Evolutionary conservation across 2,329 filamentous ascomycete genomes (phyloP).

Genomic region (Coleophoma crateriformis): DNA sequence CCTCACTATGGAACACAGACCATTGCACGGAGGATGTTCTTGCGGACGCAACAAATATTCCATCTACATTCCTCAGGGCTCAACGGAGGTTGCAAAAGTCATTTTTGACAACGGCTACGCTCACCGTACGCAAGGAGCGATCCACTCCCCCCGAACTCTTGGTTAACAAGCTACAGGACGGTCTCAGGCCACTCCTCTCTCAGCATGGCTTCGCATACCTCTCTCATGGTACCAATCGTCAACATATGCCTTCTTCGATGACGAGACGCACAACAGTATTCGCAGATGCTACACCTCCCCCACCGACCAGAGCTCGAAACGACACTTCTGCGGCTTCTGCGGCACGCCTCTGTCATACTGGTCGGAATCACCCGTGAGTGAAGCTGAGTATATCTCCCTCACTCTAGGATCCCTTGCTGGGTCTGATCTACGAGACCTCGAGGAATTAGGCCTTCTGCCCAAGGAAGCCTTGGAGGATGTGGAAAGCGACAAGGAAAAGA

Average conservation of each 20-base stretch:
- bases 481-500: conserved; percentile 19
- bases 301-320: conserved; percentile 49
- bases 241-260: conserved; percentile 69
- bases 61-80: conserved; percentile 59
- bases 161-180: conserved; percentile 41
- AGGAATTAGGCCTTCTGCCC: conserved; percentile 69
- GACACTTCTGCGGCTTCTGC: conserved; percentile 88
- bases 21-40: conserved; percentile 71
- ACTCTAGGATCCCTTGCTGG: conserved; percentile 72
- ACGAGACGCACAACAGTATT: conserved; percentile 67
- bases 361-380: conserved; percentile 65
- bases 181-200: conserved; percentile 65
- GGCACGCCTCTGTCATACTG: conserved; percentile 81
- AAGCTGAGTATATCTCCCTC: conserved; percentile 75
- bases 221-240: conserved; percentile 73
- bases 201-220: conserved; percentile 79
- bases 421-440: conserved; percentile 66
- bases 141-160: conserved; percentile 2
- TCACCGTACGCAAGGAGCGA: conserved; percentile 57
- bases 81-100: conserved; percentile 55
- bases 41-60: conserved; percentile 83
- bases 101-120: conserved; percentile 48
- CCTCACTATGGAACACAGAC: conserved; percentile 21
- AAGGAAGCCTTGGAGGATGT: conserved; percentile 32
- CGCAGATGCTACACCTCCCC: conserved; percentile 61